A percentile compares a stretch with the other conserved stretches of the same genome.
These are phyloP conservation scores for Fusarium longipes DNA, from an alignment of 2,329 filamentous ascomycete genomes.

Conservation along the genomic window DNA sequence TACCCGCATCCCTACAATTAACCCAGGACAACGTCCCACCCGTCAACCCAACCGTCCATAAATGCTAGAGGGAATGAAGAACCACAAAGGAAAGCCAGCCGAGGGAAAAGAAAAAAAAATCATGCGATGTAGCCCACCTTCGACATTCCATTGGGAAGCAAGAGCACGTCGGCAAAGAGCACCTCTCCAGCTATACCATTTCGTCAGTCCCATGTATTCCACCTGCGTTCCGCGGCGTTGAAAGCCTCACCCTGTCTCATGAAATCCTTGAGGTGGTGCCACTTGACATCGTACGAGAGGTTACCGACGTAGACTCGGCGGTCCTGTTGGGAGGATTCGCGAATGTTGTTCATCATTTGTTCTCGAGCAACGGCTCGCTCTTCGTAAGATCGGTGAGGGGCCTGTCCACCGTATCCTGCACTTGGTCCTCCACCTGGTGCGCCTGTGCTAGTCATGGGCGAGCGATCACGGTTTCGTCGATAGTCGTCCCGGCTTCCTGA, in stretches of 20 bases:
- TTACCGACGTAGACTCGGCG: conserved; percentile 99
- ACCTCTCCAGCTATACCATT: conserved; percentile 87
- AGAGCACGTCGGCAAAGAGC: conserved; percentile 98
- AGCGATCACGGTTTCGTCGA: conserved; percentile 79
- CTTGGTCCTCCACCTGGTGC: conserved; percentile 76
- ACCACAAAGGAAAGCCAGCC: conserved; percentile 83
- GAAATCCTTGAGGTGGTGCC: conserved; percentile 99
- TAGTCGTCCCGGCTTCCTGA: conserved; percentile 81
- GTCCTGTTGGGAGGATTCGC: conserved; percentile 97
- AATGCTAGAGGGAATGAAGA: conserved; percentile 73
- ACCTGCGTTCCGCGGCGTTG: conserved; percentile 42
- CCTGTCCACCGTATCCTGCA: conserved; percentile 69
- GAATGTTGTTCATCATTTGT: conserved; percentile 94
- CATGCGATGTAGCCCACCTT: conserved; percentile 98
- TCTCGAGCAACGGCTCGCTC: conserved; percentile 86
- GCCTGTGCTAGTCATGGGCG: conserved; percentile 84
- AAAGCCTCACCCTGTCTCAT: conserved; percentile 93
- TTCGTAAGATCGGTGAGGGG: conserved; percentile 80
- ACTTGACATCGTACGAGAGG: conserved; percentile 99
- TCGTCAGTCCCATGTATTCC: conserved; percentile 54
- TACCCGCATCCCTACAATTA: conserved; percentile 99
- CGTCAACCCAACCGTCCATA: conserved; percentile 99
- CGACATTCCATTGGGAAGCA: conserved; percentile 99
- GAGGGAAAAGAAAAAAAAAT: conserved; percentile 69
- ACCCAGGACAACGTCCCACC: conserved; percentile 89